Conservation (phyloP, 768 basidiomycete species). For the Kwoniella botswanensis region DNA sequence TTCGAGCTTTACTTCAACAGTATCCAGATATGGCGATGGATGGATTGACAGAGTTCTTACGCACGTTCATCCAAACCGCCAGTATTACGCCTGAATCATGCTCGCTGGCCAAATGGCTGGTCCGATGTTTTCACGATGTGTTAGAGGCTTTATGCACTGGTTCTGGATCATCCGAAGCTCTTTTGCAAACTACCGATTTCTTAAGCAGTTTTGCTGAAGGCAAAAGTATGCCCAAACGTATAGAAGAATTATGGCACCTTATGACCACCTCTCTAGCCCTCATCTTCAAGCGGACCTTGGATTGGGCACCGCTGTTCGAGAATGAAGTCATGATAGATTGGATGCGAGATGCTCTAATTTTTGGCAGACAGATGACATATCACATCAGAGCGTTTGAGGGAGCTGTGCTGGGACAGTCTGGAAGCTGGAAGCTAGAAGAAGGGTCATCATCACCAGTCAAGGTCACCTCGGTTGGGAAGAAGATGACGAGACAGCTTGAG, state of each 20-base stretch:
- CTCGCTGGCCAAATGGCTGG: slow-evolving; percentile 83
- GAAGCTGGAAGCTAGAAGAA: slow-evolving; percentile 22
- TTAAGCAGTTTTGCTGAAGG: slow-evolving; percentile 42
- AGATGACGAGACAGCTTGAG: slow-evolving; percentile 79
- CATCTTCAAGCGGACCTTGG: slow-evolving; percentile 81
- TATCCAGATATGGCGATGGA: slow-evolving; percentile 70
- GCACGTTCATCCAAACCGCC: slow-evolving; percentile 70
- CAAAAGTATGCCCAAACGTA: slow-evolving; percentile 61
- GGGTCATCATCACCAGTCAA: slow-evolving; percentile 59
- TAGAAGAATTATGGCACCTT: slow-evolving; percentile 77
- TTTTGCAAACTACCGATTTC: slow-evolving; percentile 62
- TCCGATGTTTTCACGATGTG: slow-evolving; percentile 89
- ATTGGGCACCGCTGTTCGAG: slow-evolving; percentile 81
- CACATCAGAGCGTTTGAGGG: slow-evolving; percentile 80
- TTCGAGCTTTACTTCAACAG: slow-evolving; percentile 75
- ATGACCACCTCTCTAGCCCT: slow-evolving; percentile 80
- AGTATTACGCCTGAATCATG: slow-evolving; percentile 79
- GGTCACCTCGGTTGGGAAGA: slow-evolving; percentile 68
- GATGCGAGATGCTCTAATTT: slow-evolving; percentile 98
- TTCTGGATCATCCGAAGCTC: slow-evolving; percentile 67
- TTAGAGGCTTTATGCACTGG: slow-evolving; percentile 77
- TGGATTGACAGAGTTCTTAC: slow-evolving; percentile 73
- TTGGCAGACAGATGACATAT: slow-evolving; percentile 81
- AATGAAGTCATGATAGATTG: slow-evolving; percentile 86
- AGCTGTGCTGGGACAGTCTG: slow-evolving; percentile 62